Evolutionary conservation across 805 yeast species (phyloP), one percentile per base, ranked within the genome.

Genomic region (Wickerhamiella parazyma): DNA sequence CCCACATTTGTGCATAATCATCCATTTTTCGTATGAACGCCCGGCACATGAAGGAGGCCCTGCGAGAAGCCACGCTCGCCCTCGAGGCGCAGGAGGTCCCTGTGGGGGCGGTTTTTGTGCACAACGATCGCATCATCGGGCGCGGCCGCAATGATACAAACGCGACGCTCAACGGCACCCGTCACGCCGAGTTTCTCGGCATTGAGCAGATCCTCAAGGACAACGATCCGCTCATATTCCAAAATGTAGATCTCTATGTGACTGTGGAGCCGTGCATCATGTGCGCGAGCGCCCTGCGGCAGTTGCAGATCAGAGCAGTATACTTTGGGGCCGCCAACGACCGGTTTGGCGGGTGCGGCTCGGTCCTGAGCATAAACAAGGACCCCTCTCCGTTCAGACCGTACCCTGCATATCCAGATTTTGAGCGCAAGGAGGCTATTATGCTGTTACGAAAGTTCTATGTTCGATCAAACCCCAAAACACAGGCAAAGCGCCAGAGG

Each of bases 181-280:
- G 81, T 34, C 98, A 89, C 59, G 97, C 98, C 1, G 98, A 89
- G 59, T 80, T 91, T 51, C 69, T 80, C 46, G 95, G 89, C 0
- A 78, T 85, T 12, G 76, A 76, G 36, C 58, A 62, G 22, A 71
- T 80, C 7, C 58, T 70, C 29, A 49, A 56, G 4, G 55, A 61
- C 25, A 58, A 60, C 36, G 56, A 65, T 4, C 48, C 55, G 0
- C 34, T 45, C 4, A 49, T 61, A 8, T 74, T 84, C 53, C 54
- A 60, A 31, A 72, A 77, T 20, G 67, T 82, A 3, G 76, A 75
- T 24, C 67, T 91, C 6, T 89, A 86, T 59, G 98, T 91, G 20
- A 86, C 97, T 0, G 96, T 91, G 0, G 98, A 91, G 61, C 98
- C 98, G 0, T 91, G 98, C 58, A 80, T 91, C 6, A 91, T 91